A percentile compares a stretch with the other conserved stretches of the same genome.
Evolutionary conservation across 441 rosid genomes (phyloP).

Genomic region (Macaranga tanarius): DNA sequence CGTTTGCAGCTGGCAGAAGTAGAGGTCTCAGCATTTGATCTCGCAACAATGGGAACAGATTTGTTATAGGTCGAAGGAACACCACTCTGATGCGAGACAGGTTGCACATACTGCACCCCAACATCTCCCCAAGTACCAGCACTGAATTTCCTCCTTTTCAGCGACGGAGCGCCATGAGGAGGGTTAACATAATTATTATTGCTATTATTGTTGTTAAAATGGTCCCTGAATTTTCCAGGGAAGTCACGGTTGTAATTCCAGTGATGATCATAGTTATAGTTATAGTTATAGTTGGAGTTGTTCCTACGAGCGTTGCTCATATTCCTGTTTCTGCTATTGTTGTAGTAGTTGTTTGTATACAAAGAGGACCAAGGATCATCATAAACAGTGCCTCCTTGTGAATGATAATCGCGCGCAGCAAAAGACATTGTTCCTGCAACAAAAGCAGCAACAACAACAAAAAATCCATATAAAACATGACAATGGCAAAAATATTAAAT

Average conservation of each 20-base stretch:
- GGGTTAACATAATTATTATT: constrained; percentile 28
- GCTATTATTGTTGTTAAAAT: constrained; percentile 8
- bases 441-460: no score
- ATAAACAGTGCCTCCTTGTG: constrained; percentile 42
- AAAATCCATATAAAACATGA: background rate
- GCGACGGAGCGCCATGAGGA: constrained; percentile 40
- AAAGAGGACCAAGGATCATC: constrained; percentile 37
- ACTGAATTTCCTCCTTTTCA: constrained; percentile 60
- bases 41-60: constrained; percentile 28
- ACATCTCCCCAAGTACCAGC: constrained; percentile 47
- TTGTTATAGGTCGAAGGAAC: constrained; percentile 30
- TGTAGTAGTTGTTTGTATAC: constrained; percentile 28
- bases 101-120: constrained; percentile 30
- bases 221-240: constrained; percentile 34
- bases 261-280: constrained; percentile 18
- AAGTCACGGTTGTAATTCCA: constrained; percentile 32
- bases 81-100: constrained; percentile 28
- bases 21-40: constrained; percentile 44
- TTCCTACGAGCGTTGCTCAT: constrained; percentile 27
- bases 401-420: constrained; percentile 37
- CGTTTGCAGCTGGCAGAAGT: constrained; percentile 50
- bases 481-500: background rate
- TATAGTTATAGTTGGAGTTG: constrained; percentile 21
- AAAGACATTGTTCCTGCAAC: constrained; percentile 48
- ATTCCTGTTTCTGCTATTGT: constrained; percentile 28